Percentiles rank a stretch among this genome's conserved stretches.
Evolutionary conservation across 148 eudicot genomes (phyloP).

Genomic region (Linanthus parryae): DNA sequence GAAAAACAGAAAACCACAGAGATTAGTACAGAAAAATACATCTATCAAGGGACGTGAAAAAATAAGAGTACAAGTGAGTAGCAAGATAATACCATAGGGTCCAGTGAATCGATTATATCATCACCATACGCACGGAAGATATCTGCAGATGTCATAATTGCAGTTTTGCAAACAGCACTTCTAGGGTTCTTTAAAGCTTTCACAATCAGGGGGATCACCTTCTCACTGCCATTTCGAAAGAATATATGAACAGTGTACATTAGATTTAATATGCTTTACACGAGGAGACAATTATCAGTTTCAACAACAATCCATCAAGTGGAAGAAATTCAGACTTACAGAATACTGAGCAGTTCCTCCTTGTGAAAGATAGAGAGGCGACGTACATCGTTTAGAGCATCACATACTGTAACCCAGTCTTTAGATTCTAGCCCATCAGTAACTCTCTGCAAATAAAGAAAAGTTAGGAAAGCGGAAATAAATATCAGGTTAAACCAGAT

Average conservation of each 20-base stretch:
- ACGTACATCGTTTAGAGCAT: slow-evolving; percentile 55
- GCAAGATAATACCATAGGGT: slow-evolving; percentile 37
- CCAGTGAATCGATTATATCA: slow-evolving; percentile 44
- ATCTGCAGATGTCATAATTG: slow-evolving; percentile 63
- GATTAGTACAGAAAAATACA: background rate
- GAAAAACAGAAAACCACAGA: background rate
- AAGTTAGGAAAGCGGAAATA: background rate
- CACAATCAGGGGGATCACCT: slow-evolving; percentile 40
- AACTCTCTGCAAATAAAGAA: slow-evolving; percentile 26
- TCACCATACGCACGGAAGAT: slow-evolving; percentile 52
- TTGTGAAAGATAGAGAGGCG: slow-evolving; percentile 51
- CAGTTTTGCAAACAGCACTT: slow-evolving; percentile 72
- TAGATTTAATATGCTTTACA: background rate
- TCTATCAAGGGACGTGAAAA: background rate
- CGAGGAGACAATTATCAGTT: background rate
- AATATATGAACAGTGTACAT: background rate
- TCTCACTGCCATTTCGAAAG: slow-evolving; percentile 31
- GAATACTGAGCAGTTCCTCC: slow-evolving; percentile 30
- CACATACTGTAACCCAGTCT: slow-evolving; percentile 58
- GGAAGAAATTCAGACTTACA: slow-evolving; percentile 31
- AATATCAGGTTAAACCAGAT: background rate
- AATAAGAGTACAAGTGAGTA: background rate
- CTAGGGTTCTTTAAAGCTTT: slow-evolving; percentile 74
- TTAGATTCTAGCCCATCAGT: slow-evolving; percentile 47
- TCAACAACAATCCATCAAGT: background rate